A percentile compares a stretch with the other conserved stretches of the same genome.
Evolutionary conservation across 768 basidiomycete species (phyloP).

Genomic region (Termitomyces bulborhizus): DNA sequence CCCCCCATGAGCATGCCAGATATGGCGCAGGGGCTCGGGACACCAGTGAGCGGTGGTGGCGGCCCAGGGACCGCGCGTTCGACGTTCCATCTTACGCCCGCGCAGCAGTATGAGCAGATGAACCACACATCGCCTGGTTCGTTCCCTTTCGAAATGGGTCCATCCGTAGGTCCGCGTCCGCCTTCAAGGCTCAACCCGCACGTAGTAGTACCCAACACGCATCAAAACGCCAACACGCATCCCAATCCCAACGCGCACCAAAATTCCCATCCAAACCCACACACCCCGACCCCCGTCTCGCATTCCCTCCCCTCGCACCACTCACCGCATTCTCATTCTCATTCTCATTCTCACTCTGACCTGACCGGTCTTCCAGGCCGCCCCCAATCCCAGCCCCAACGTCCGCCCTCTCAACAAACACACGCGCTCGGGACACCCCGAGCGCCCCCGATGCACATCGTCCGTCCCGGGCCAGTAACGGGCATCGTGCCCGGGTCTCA

Average conservation of each 20-base stretch:
- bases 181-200: constrained; percentile 33
- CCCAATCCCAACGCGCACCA: neutral
- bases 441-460: neutral
- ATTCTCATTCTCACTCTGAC: neutral
- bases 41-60: neutral
- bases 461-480: neutral
- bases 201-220: constrained; percentile 5
- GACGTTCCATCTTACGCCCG: constrained; percentile 50
- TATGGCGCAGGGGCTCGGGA: constrained; percentile 24
- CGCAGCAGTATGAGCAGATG: constrained; percentile 59
- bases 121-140: constrained; percentile 22
- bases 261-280: constrained; percentile 2
- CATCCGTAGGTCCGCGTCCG: constrained; percentile 31
- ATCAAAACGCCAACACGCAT: constrained; percentile 21
- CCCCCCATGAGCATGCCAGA: constrained; percentile 33
- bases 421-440: constrained; percentile 1
- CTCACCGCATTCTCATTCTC: neutral
- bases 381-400: constrained; percentile 49
- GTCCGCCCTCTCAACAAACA: constrained; percentile 10
- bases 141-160: constrained; percentile 30
- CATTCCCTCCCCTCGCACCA: neutral
- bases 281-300: neutral
- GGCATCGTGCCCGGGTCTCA: neutral
- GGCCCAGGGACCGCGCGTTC: constrained; percentile 25
- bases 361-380: constrained; percentile 39